phyloP scores from a whole-genome alignment of 2,329 filamentous ascomycete species.

The Didymella sp. region DNA sequence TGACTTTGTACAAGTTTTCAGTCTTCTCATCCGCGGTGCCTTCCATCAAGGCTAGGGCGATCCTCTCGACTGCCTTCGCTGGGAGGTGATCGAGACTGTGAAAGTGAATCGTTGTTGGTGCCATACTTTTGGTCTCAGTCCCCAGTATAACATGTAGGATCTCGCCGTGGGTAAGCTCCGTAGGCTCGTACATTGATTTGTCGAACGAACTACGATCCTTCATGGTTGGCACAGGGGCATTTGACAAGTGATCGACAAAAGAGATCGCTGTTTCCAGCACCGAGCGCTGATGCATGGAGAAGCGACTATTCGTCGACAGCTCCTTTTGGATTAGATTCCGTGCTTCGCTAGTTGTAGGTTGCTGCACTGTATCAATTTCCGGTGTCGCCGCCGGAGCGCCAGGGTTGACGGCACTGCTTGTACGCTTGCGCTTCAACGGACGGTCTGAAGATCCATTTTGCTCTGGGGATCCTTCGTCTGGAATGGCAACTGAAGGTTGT shows the following conservation, averaged over 20 bases:
- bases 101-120: slow-evolving; percentile 29
- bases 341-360: slow-evolving; percentile 33
- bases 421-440: slow-evolving; percentile 31
- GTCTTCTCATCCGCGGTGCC: slow-evolving; percentile 39
- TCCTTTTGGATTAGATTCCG: slow-evolving; percentile 40
- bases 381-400: slow-evolving; percentile 19
- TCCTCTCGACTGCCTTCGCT: slow-evolving; percentile 39
- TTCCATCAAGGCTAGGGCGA: slow-evolving; percentile 40
- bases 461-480: slow-evolving; percentile 10
- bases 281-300: slow-evolving; percentile 37
- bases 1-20: slow-evolving; percentile 40
- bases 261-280: slow-evolving; percentile 42
- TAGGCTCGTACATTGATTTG: slow-evolving; percentile 33
- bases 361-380: slow-evolving; percentile 28
- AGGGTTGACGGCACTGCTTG: slow-evolving; percentile 23
- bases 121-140: slow-evolving; percentile 27
- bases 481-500: neutral
- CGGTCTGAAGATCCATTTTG: slow-evolving; percentile 21
- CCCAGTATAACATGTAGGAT: slow-evolving; percentile 39
- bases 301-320: slow-evolving; percentile 35
- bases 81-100: slow-evolving; percentile 41
- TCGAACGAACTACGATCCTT: slow-evolving; percentile 37
- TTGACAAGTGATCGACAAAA: slow-evolving; percentile 41
- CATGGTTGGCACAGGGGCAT: slow-evolving; percentile 29
- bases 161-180: slow-evolving; percentile 35